Base-by-base conservation (phyloP, 2,329 filamentous ascomycete species). In the Pseudogymnoascus sp. region DNA sequence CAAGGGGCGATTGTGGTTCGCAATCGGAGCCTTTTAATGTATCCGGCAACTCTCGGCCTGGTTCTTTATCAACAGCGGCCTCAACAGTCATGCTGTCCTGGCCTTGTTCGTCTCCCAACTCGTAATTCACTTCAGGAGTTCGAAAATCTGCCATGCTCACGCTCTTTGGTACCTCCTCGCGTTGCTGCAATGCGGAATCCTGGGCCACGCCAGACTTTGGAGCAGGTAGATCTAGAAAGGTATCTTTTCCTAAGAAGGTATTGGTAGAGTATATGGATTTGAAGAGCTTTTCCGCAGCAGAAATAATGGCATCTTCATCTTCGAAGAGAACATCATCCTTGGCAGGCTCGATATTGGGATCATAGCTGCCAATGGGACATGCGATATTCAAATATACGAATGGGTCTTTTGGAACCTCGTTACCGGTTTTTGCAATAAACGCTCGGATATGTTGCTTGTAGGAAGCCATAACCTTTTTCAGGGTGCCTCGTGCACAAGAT, bases 241-340 rank as follows among this genome's bases (percentile, higher is more conserved):
- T 64, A 5, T 73, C 70, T 31, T 70, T 67, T 21, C 80, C 81
- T 15, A 84, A 69, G 1, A 33, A 12, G n/a, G 9, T 21, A 55
- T 21, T 33, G 48, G 29, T 21, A 33, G 29, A 55, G 48, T 55
- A 74, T 2, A 71, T 29, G 6, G 64, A 63, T 44, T 65, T 68
- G 55, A 74, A 71, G 5, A 70, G 51, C 3, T 61, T 63, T 39
- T 73, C 71, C n/a, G 69, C 63, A 33, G 66, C 71, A 4, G 68
- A 66, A 2, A 82, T n/a, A 2, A 84, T 66, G 1, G 71, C 35
- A 39, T 58, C 67, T 27, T 86, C 81, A 59, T 90, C 77, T 4
- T 76, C 77, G 68, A 92, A 91, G 0, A 91, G 69, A 1, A 92
- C 80, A 67, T 91, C 84, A 62, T 90, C 84, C 70, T 92, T 92